These are phyloP conservation scores for Macrophomina phaseolina DNA, from an alignment of 2,329 filamentous ascomycete species.

Conservation along the genomic window DNA sequence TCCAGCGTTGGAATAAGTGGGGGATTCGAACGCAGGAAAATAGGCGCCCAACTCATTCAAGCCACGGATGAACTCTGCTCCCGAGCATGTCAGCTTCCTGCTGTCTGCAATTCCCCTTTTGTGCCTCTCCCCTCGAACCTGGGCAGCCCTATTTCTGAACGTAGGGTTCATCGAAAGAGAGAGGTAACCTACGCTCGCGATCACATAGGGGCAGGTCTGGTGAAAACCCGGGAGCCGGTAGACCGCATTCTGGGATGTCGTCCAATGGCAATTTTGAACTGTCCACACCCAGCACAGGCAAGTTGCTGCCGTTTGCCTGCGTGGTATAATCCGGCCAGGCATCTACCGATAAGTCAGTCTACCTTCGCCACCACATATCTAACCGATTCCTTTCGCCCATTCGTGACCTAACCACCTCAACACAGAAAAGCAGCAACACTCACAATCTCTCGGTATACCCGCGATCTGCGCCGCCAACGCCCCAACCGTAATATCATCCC, in stretches of 20 bases:
- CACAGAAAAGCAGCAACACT: background rate
- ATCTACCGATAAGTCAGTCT: background rate
- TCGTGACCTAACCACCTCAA: background rate
- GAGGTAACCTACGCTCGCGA: background rate
- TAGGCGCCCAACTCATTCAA: constrained; percentile 41
- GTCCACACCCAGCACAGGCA: constrained; percentile 15
- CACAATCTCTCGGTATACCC: constrained; percentile 12
- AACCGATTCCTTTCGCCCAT: background rate
- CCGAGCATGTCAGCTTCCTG: background rate
- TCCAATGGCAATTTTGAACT: constrained; percentile 29
- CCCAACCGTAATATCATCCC: constrained; percentile 29
- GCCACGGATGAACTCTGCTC: constrained; percentile 44
- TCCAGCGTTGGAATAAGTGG: constrained; percentile 45
- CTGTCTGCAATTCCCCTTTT: no score
- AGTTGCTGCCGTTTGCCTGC: background rate
- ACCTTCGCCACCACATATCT: background rate
- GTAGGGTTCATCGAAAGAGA: background rate
- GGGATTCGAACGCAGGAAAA: constrained; percentile 40
- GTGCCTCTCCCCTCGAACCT: background rate
- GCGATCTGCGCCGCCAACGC: constrained; percentile 25
- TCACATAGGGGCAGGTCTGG: background rate
- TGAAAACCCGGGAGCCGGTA: background rate
- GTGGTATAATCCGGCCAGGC: background rate
- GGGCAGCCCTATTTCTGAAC: background rate
- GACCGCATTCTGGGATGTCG: constrained; percentile 11